Percentiles rank a stretch among this genome's conserved stretches.
These are phyloP conservation scores for Dovyalis caffra DNA, from an alignment of 345 rosid species.

Conservation along the genomic window DNA sequence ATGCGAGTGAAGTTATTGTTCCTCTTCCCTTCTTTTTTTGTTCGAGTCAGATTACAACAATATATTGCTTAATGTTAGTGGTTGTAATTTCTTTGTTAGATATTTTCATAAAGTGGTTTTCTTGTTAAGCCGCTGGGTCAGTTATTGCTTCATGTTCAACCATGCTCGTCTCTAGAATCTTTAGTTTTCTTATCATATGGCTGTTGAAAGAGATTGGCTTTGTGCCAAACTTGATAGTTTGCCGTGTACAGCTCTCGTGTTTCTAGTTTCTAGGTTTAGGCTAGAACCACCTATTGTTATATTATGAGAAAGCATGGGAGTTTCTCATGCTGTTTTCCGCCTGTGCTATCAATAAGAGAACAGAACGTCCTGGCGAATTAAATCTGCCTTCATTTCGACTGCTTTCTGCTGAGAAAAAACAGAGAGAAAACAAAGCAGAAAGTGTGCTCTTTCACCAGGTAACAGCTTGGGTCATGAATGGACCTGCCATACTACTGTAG, in stretches of 20 bases:
- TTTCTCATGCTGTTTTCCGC: no score
- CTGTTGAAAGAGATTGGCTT: background rate
- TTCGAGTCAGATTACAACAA: background rate
- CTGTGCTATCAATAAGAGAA: background rate
- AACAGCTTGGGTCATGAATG: background rate
- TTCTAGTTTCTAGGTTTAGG: background rate
- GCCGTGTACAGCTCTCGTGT: slow-evolving; percentile 2
- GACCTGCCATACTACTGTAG: background rate
- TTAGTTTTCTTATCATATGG: background rate
- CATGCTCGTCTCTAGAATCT: background rate
- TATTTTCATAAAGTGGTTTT: slow-evolving; percentile 17
- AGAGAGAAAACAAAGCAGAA: background rate
- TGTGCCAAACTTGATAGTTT: background rate
- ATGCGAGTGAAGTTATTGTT: background rate
- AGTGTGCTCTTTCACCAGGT: background rate
- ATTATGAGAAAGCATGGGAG: no score
- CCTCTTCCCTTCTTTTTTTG: background rate
- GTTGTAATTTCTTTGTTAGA: slow-evolving; percentile 19
- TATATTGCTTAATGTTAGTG: slow-evolving; percentile 14
- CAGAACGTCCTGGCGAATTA: background rate
- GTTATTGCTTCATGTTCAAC: background rate
- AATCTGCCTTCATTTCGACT: background rate
- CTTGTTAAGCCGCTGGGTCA: slow-evolving; percentile 11
- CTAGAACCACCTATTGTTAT: background rate
- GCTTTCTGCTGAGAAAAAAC: background rate